A percentile compares a stretch with the other conserved stretches of the same genome.
phyloP scores from a whole-genome alignment of 352 stramenopile species.

The Elongisporangium anandrum region DNA sequence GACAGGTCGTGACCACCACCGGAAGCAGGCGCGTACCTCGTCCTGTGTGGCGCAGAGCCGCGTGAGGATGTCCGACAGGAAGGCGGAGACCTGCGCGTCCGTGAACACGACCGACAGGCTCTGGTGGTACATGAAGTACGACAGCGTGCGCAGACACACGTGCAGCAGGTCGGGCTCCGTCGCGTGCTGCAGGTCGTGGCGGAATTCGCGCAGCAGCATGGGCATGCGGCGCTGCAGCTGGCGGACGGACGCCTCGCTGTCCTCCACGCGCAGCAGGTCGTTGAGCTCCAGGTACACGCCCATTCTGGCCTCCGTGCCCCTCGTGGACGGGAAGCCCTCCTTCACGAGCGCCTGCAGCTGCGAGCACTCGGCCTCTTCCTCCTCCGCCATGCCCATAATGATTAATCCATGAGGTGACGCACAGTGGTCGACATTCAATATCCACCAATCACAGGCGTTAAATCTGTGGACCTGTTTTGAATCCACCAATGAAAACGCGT shows the following conservation, averaged over 20 bases:
- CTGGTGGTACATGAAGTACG: conserved; percentile 61
- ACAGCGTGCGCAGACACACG: conserved; percentile 49
- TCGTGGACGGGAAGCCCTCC: conserved; percentile 26
- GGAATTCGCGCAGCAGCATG: conserved; percentile 32
- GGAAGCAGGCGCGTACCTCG: conserved; percentile 13
- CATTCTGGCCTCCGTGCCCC: conserved; percentile 31
- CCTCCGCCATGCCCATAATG: conserved; percentile 9
- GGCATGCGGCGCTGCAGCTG: conserved; percentile 31
- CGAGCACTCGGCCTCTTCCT: conserved; percentile 14
- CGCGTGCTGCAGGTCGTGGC: conserved; percentile 39
- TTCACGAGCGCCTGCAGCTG: conserved; percentile 31
- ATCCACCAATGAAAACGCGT: background rate
- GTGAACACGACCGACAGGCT: conserved; percentile 32
- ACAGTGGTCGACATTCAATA: background rate
- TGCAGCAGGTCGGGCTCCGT: conserved; percentile 33
- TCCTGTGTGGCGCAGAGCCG: conserved; percentile 51
- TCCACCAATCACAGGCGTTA: background rate
- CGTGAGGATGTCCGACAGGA: conserved; percentile 45
- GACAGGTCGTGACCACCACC: background rate
- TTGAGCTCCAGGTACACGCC: conserved; percentile 56
- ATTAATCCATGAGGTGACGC: background rate
- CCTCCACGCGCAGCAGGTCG: conserved; percentile 47
- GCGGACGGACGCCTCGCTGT: conserved; percentile 40
- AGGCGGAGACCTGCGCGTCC: conserved; percentile 27
- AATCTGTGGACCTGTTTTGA: background rate